Conservation (phyloP, 441 rosid genomes). For the Brassica balearica region DNA sequence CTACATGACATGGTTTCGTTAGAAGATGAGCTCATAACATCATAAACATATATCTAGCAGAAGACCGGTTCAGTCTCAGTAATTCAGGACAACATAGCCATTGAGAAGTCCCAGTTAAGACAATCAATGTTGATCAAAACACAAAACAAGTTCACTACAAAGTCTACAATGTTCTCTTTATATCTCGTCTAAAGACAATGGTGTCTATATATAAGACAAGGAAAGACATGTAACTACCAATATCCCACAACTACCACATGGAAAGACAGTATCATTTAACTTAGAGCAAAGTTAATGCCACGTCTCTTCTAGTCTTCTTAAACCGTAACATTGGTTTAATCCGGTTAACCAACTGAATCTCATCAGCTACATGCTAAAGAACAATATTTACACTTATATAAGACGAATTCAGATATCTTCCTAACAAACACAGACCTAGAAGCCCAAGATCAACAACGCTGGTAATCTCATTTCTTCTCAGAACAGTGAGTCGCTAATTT, state of each 20-base stretch:
- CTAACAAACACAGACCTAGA: conserved; percentile 26
- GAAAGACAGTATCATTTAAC: background rate
- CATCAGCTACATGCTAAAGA: background rate
- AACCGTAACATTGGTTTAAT: conserved; percentile 4
- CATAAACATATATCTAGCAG: background rate
- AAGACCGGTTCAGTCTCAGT: background rate
- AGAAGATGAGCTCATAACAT: too few species aligned
- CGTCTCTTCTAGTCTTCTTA: background rate
- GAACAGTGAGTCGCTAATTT: conserved; percentile 12
- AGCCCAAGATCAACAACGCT: conserved; percentile 16
- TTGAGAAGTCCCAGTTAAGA: too few species aligned
- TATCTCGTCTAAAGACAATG: too few species aligned
- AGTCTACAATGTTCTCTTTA: background rate
- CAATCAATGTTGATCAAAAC: background rate
- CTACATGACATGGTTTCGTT: background rate
- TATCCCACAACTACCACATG: background rate
- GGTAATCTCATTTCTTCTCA: too few species aligned
- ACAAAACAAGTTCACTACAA: background rate
- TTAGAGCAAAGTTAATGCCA: too few species aligned
- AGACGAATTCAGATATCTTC: conserved; percentile 23
- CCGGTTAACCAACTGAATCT: background rate
- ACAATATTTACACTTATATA: background rate
- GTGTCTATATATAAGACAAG: too few species aligned
- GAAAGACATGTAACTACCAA: background rate
- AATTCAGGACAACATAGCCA: background rate